These are phyloP conservation scores for Saccharomycopsis oosterbeekiorum DNA, from an alignment of 805 yeast genomes.

Conservation along the genomic window DNA sequence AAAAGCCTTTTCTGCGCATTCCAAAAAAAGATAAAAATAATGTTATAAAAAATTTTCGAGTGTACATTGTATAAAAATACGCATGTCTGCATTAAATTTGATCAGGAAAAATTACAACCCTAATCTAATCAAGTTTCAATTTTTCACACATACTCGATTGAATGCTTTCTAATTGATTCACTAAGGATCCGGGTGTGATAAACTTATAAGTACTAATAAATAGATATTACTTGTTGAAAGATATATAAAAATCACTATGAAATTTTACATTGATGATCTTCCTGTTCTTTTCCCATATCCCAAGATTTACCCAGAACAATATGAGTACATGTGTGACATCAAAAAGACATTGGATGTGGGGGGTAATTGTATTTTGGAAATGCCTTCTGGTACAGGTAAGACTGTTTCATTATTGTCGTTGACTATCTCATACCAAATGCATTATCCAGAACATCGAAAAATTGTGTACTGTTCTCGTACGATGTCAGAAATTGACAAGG, in stretches of 20 bases:
- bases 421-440: conserved; percentile 92
- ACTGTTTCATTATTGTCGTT: conserved; percentile 85
- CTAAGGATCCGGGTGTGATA: background rate
- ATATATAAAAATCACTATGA: conserved; percentile 21
- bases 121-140: background rate
- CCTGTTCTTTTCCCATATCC: conserved; percentile 97
- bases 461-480: conserved; percentile 98
- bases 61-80: background rate
- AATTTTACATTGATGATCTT: conserved; percentile 88
- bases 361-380: conserved; percentile 91
- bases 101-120: background rate
- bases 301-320: conserved; percentile 94
- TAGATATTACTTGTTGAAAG: background rate
- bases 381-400: conserved; percentile 99
- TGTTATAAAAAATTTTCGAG: background rate
- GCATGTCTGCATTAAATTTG: too few relatives aligned
- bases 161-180: too few relatives aligned
- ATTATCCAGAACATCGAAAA: conserved; percentile 88
- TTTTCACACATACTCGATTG: too few relatives aligned
- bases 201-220: background rate
- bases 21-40: background rate
- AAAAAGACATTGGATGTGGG: conserved; percentile 91
- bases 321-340: conserved; percentile 94
- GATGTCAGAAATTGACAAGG: conserved; percentile 98
- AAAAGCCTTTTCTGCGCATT: background rate